Evolutionary conservation across 2,329 filamentous ascomycete genomes (phyloP).

Genomic region (Nigrospora sphaerica): DNA sequence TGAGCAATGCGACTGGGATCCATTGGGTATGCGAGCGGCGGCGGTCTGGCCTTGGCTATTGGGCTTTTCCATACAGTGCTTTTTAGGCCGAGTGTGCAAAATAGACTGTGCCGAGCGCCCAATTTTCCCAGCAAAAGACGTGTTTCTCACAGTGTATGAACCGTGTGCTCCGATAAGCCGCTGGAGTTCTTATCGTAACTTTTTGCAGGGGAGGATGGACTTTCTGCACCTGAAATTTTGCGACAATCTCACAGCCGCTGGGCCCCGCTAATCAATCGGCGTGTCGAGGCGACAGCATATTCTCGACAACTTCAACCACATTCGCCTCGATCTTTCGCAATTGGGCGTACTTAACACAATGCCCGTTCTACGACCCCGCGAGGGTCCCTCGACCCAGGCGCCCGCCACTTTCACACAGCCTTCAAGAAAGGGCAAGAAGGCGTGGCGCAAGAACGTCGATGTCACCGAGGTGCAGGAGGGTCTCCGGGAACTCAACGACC

Average conservation of each 20-base stretch:
- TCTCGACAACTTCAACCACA: neutral
- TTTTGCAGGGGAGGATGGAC: neutral
- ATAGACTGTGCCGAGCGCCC: no score
- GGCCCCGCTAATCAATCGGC: neutral
- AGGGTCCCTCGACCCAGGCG: conserved; percentile 43
- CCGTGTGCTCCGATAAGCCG: conserved; percentile 1
- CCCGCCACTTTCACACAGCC: conserved; percentile 81
- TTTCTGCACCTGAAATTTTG: conserved; percentile 4
- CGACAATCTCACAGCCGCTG: neutral
- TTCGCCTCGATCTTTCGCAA: neutral
- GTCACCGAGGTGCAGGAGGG: conserved; percentile 79
- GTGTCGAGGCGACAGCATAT: neutral
- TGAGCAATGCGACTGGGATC: no score
- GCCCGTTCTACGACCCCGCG: conserved; percentile 44
- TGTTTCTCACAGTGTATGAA: no score
- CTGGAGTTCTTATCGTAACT: conserved; percentile 1
- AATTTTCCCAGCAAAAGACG: no score
- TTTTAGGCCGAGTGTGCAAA: no score
- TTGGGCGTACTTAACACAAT: conserved; percentile 25
- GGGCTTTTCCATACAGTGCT: no score
- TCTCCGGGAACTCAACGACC: conserved; percentile 75
- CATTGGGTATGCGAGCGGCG: no score
- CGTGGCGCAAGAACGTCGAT: conserved; percentile 98
- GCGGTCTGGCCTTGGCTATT: no score
- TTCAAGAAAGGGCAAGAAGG: conserved; percentile 95